Base-by-base conservation (phyloP, 306 rosid genomes). In the Leucaena leucocephala region DNA sequence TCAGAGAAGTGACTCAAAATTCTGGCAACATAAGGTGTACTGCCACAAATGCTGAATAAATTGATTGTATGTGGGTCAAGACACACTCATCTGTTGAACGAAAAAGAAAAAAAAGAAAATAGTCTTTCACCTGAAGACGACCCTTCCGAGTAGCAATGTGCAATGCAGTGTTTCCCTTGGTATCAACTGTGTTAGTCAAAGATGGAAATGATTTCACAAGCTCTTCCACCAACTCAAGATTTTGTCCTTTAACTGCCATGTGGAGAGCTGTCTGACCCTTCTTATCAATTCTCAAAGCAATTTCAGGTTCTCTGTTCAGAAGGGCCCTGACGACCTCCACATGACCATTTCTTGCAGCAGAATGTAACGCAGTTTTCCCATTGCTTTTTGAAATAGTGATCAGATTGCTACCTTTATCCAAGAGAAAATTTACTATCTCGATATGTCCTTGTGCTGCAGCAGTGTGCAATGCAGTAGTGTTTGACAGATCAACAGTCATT, bases 261-360 rank as follows among this genome's bases (percentile, higher is more conserved):
- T 92, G 97, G 35, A 92, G 95, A 45, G 90, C 91, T 42, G 95
- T 92, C 91, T 92, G 95, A 55, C 92, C 91, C 85, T 92, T 92
- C 79, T 85, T 89, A 82, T 92, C 95, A 52, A 15, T 81, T 85
- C 91, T 86, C 42, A 38, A 76, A 13, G 87, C 87, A 71, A 86
- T 83, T 74, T 85, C 92, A 75, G 92, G 87, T 70, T 87, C 95
- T 69, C 83, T 86, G 49, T 74, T 74, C 69, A 92, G 72, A 52
- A 92, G 84, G 72, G 97, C 88, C 81, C 79, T 82, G 82, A 92
- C 68, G 5, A 90, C 80, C 77, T 89, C 88, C 68, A 86, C 82
- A 33, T 92, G 86, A 35, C 97, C 97, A 14, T 83, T 82, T 82
- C 95, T 90, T 57, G 97, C 92, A 16, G 95, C 91, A 64, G 97